Conservation (phyloP, 148 eudicot genomes). For the Chenopodium formosanum region DNA sequence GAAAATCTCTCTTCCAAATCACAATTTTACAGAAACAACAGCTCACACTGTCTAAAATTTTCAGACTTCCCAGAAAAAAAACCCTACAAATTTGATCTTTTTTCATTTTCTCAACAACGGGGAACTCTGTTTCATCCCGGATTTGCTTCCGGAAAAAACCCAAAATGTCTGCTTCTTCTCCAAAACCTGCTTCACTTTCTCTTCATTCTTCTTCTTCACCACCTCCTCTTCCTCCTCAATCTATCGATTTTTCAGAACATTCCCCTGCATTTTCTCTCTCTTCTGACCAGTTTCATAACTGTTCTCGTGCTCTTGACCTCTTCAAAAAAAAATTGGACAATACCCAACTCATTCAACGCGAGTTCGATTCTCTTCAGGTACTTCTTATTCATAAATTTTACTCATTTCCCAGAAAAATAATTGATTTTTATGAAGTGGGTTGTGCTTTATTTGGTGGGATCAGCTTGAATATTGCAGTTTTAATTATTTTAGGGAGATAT, state of each 20-base stretch:
- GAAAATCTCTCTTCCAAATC: not conserved
- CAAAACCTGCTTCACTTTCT: constrained; percentile 20
- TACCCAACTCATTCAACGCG: constrained; percentile 39
- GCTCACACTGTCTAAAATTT: too few species aligned
- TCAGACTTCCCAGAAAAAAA: too few species aligned
- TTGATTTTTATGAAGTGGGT: not conserved
- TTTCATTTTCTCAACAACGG: constrained; percentile 8
- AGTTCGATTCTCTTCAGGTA: constrained; percentile 70
- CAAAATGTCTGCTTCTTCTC: constrained; percentile 50
- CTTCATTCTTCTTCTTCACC: constrained; percentile 27
- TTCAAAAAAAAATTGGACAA: constrained; percentile 46
- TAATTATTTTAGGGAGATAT: too few species aligned
- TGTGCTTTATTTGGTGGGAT: not conserved
- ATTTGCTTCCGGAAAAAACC: constrained; percentile 42
- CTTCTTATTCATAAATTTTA: not conserved
- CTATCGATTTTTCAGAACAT: constrained; percentile 32
- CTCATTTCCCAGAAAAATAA: not conserved
- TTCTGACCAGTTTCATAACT: constrained; percentile 46
- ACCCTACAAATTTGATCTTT: not conserved
- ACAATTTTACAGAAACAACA: not conserved
- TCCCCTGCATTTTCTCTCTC: constrained; percentile 40
- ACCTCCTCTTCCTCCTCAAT: constrained; percentile 12
- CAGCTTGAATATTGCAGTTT: too few species aligned
- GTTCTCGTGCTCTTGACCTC: constrained; percentile 50
- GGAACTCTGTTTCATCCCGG: constrained; percentile 24